Evolutionary conservation across 2,329 filamentous ascomycete genomes (phyloP).

Genomic region (Phialocephala sp.): DNA sequence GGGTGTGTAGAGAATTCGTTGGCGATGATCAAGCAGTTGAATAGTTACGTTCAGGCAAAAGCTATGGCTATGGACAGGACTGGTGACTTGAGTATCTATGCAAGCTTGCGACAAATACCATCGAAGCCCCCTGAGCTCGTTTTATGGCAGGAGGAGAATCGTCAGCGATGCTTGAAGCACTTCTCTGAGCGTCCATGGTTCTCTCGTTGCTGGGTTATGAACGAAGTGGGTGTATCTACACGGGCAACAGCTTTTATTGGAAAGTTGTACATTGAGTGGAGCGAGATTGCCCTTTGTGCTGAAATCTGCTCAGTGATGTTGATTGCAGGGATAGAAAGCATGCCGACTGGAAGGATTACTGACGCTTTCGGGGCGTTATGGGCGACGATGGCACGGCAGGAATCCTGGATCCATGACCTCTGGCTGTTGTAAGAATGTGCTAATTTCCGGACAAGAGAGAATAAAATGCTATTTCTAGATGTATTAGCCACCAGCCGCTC

Average conservation of each 20-base stretch:
- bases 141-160: neutral
- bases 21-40: conserved; percentile 1
- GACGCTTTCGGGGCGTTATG: neutral
- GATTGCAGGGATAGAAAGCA: neutral
- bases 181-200: neutral
- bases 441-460: no score
- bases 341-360: neutral
- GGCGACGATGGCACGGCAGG: neutral
- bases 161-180: neutral
- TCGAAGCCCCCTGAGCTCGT: neutral
- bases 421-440: neutral
- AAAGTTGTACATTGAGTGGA: neutral
- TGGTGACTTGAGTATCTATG: neutral
- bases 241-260: neutral
- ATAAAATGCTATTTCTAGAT: neutral
- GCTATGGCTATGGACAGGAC: neutral
- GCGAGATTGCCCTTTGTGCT: conserved; percentile 2
- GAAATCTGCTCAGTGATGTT: neutral
- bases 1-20: neutral
- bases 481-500: neutral
- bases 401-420: neutral
- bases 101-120: neutral
- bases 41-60: neutral
- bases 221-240: neutral
- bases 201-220: neutral